Base-by-base conservation (phyloP, 192 early-diverging fungal species). In the Paraglomus brasilianum region DNA sequence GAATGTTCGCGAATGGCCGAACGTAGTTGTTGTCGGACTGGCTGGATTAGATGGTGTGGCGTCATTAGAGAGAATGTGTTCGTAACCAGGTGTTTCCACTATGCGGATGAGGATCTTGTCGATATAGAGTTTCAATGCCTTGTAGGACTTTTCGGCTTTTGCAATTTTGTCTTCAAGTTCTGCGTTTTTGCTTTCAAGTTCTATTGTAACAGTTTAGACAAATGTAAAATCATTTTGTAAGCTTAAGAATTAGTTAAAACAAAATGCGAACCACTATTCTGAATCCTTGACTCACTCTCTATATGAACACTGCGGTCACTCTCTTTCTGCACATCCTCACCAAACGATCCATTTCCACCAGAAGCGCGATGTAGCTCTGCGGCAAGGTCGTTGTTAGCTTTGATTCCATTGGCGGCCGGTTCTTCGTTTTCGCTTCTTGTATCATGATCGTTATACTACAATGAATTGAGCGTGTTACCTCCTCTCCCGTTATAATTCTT, bases 101-200 rank as follows among this genome's bases (percentile, higher is more conserved):
- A 92, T 92, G 73, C 86, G 86, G 52, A 81, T 77, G 39, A 92
- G 76, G 50, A 92, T 91, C 73, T 90, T 92, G 74, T 89, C 82
- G 77, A 92, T 85, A 65, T 92, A 92, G 14, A 90, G 78, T 66
- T 77, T 71, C 58, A 92, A 74, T 5, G 86, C 85, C 21, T 85
- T 85, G 73, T 90, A 91, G 51, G 87, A 80, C 51, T 92, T 88
- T 73, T 80, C 74, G 19, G 85, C 71, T 22, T 66, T 80, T 62
- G 85, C 84, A 52, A 83, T 75, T 68, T 88, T 87, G 50, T 86
- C 86, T 55, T 78, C 77, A 14, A 88, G 72, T 64, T 77, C 76
- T 77, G 75, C 66, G 43, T 42, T 44, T 6, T 65, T 49, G 11
- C 48, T 46, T 15, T 71, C 61, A 51, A 52, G n/a, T 22, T 44